Percentiles rank a stretch among this genome's conserved stretches.
Evolutionary conservation across 202 grass and related monocot species (phyloP).

Genomic region (Schoenoplectus tabernaemontani): DNA sequence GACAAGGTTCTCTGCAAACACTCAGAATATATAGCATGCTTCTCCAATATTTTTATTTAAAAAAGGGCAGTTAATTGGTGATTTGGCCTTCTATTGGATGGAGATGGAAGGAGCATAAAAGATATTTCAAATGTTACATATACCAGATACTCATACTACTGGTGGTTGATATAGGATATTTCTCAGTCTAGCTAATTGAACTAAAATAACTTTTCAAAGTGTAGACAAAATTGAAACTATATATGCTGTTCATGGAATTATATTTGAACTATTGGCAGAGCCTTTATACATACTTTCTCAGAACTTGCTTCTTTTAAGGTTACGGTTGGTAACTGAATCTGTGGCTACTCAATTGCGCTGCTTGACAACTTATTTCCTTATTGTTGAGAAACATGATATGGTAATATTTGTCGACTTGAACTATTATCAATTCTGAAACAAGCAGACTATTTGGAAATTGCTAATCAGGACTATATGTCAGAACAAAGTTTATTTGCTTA

Average conservation of each 20-base stretch:
- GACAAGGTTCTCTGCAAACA: neutral
- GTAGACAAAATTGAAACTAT: neutral
- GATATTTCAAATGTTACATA: neutral
- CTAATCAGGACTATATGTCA: slow-evolving; percentile 12
- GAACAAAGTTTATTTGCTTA: neutral
- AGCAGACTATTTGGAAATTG: neutral
- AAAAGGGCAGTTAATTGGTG: slow-evolving; percentile 12
- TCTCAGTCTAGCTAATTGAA: neutral
- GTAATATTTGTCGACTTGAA: slow-evolving; percentile 31
- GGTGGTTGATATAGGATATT: neutral
- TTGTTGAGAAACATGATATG: slow-evolving; percentile 47
- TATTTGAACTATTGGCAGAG: slow-evolving; percentile 78
- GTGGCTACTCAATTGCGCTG: slow-evolving; percentile 67
- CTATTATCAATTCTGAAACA: neutral
- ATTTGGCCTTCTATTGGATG: neutral
- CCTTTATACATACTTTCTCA: slow-evolving; percentile 91
- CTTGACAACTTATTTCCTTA: slow-evolving; percentile 65
- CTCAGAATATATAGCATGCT: neutral
- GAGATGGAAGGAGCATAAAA: neutral
- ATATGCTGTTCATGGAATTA: neutral
- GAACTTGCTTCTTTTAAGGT: slow-evolving; percentile 65
- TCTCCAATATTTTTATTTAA: neutral
- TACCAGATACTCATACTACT: neutral
- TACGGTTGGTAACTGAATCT: slow-evolving; percentile 76
- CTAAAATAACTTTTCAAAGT: neutral